A percentile compares a stretch with the other conserved stretches of the same genome.
Conservation (phyloP, 2,329 filamentous ascomycete species). For the Aspergillus unguis region DNA sequence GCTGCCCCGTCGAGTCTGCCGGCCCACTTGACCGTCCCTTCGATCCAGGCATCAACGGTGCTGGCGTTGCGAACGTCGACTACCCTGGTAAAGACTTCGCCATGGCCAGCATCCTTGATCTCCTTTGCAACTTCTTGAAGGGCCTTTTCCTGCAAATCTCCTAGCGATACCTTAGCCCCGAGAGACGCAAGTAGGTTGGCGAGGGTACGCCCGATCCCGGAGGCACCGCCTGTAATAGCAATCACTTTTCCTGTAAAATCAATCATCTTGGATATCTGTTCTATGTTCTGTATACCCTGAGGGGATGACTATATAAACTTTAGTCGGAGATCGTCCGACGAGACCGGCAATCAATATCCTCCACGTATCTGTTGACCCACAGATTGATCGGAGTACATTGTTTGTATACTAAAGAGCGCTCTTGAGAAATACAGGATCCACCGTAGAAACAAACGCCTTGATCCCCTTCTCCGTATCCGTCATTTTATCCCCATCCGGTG, state of each 20-base stretch:
- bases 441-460: background rate
- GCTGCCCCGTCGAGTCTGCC: slow-evolving; percentile 1
- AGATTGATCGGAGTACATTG: too few species aligned
- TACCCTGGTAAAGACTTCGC: background rate
- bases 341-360: too few species aligned
- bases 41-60: slow-evolving; percentile 1
- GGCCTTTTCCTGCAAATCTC: background rate
- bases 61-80: background rate
- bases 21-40: background rate
- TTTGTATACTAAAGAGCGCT: background rate
- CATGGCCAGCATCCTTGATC: background rate
- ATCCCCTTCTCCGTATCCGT: background rate
- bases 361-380: too few species aligned
- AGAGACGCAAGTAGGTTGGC: background rate
- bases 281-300: background rate
- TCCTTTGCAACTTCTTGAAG: background rate
- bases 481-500: background rate
- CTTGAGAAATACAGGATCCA: background rate
- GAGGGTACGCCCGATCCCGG: background rate
- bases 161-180: slow-evolving; percentile 1
- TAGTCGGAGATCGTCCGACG: too few species aligned
- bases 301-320: background rate
- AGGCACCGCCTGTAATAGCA: slow-evolving; percentile 2
- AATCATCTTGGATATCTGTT: background rate
- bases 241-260: slow-evolving; percentile 3